Percentiles rank a stretch among this genome's conserved stretches.
Evolutionary conservation across 2,329 filamentous ascomycete species (phyloP).

Genomic region (Zopfia rhizophila): DNA sequence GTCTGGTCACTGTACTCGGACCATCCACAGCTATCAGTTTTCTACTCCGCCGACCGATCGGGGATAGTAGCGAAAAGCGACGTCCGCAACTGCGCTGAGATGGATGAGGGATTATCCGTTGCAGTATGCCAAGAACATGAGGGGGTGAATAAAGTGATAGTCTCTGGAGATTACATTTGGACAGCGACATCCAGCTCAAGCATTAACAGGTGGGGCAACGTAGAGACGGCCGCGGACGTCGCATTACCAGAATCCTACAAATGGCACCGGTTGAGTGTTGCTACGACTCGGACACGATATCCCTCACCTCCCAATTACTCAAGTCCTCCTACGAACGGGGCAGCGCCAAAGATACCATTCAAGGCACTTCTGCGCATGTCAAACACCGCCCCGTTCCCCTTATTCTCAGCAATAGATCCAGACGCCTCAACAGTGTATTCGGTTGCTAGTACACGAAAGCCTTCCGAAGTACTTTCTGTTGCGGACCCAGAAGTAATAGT

Average conservation of each 20-base stretch:
- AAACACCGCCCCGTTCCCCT: conserved; percentile 81
- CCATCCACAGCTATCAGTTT: conserved; percentile 83
- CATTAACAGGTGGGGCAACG: conserved; percentile 89
- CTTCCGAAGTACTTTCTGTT: conserved; percentile 65
- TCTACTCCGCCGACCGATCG: conserved; percentile 94
- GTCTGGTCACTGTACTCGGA: conserved; percentile 96
- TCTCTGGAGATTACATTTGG: conserved; percentile 82
- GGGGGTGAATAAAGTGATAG: conserved; percentile 73
- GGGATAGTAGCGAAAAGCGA: conserved; percentile 97
- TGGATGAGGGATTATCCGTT: conserved; percentile 89
- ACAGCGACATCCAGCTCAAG: conserved; percentile 90
- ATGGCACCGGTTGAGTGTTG: conserved; percentile 65
- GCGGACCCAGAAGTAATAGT: conserved; percentile 41
- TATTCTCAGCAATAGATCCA: conserved; percentile 62
- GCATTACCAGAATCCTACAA: conserved; percentile 63
- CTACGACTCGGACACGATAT: conserved; percentile 55
- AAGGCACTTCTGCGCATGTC: conserved; percentile 84
- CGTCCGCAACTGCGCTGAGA: conserved; percentile 76
- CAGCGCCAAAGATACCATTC: conserved; percentile 72
- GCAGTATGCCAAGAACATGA: conserved; percentile 94
- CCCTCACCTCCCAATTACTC: conserved; percentile 49
- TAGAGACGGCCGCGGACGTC: conserved; percentile 80
- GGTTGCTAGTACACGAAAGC: conserved; percentile 63
- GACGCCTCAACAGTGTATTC: conserved; percentile 67
- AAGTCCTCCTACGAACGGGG: conserved; percentile 44